Evolutionary conservation across 306 rosid species (phyloP).

Genomic region (Sesbania bispinosa): DNA sequence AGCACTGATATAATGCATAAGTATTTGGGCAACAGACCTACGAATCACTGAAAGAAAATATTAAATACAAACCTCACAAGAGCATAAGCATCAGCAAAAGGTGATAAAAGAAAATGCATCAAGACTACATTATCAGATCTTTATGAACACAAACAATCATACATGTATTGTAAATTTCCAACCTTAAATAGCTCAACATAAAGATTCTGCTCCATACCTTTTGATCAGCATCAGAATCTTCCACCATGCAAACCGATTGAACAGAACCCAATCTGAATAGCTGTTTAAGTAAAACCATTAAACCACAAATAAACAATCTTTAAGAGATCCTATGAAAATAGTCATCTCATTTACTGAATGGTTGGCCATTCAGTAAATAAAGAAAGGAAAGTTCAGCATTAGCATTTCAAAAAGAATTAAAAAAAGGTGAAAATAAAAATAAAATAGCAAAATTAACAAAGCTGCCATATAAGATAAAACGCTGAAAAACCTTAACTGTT

Average conservation of each 20-base stretch:
- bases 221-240: constrained; percentile 41
- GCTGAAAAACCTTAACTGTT: not conserved
- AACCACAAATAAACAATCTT: constrained; percentile 22
- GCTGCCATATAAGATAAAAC: not conserved
- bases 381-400: not conserved
- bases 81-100: not conserved
- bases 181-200: not conserved
- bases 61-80: not conserved
- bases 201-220: constrained; percentile 45
- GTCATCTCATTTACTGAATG: not conserved
- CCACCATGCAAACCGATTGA: constrained; percentile 64
- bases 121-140: not conserved
- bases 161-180: not conserved
- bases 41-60: not conserved
- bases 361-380: not conserved
- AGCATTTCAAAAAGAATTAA: not conserved
- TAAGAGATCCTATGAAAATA: not conserved
- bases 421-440: not conserved
- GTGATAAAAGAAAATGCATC: not conserved
- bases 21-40: not conserved
- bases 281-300: constrained; percentile 36
- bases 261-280: constrained; percentile 62
- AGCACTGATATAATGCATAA: constrained; percentile 24
- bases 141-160: not conserved
- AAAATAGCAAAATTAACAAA: not conserved